Evolutionary conservation across 768 basidiomycete genomes (phyloP), one percentile per base, ranked within the genome.

Genomic region (Boletus rubropictus): DNA sequence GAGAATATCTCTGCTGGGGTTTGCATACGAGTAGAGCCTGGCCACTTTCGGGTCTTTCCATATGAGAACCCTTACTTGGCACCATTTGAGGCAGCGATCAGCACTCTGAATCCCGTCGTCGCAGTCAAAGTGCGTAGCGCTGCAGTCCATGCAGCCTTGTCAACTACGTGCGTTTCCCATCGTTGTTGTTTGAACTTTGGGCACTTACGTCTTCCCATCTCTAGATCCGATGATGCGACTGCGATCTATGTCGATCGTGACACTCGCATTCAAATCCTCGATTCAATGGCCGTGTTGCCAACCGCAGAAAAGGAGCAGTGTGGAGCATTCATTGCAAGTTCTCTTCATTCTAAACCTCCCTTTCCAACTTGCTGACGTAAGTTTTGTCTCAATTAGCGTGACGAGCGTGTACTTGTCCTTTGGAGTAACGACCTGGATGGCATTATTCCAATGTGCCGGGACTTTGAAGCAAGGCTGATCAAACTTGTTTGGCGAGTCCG

Each of bases 301-400:
- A 75, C 77, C 33, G 89, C 89, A 7, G 87, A 93, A 61, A 93
- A 92, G 70, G 90, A 93, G 61, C 90, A 93, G 58, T 90, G 86
- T 41, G 91, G 83, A 17, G 91, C 91, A 11, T 94, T 94, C 62
- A 76, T 91, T 44, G 87, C 85, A 63, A 78, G 22, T 34, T 27
- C 20, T 10, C 28, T 39, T 73, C 38, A 39, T 27, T 41, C 2
- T 47, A 14, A 22, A 14, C 39, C 21, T n/a, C n/a, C 3, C 27
- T 25, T 22, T n/a, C 9, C 10, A 34, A 40, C n/a, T 33, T 36
- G 37, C 38, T 52, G 20, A 46, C 42, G 28, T n/a, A 31, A 18
- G 36, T 20, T 9, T 12, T 42, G 27, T 43, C 46, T 46, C 45
- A 28, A 38, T 18, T 57, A 89, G 88, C 82, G 90, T 22, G 84